phyloP scores from a whole-genome alignment of 257 asterid genomes.

The Capsicum baccatum region DNA sequence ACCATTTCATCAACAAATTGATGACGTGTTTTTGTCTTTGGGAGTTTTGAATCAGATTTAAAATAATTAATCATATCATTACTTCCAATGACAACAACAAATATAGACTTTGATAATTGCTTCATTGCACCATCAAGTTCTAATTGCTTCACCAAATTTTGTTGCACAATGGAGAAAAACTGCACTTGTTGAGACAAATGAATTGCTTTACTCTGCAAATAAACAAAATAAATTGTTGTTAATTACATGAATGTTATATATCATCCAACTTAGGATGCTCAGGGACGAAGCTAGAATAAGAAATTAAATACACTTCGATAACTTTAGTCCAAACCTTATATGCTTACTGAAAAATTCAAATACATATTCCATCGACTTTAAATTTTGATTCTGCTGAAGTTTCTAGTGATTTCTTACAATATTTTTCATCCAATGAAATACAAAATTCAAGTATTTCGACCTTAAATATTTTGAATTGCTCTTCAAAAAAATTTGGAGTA shows the following conservation, averaged over 20 bases:
- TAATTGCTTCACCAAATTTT: slow-evolving; percentile 46
- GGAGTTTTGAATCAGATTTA: slow-evolving; percentile 26
- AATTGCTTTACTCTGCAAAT: slow-evolving; percentile 45
- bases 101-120: slow-evolving; percentile 64
- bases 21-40: slow-evolving; percentile 47
- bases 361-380: not conserved
- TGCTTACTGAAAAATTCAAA: not conserved
- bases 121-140: slow-evolving; percentile 45
- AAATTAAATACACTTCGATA: not conserved
- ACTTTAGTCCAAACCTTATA: not conserved
- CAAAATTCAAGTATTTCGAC: not conserved
- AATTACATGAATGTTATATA: not conserved
- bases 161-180: slow-evolving; percentile 51
- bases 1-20: slow-evolving; percentile 63
- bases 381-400: not conserved
- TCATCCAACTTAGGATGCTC: not conserved
- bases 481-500: not conserved
- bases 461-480: not conserved
- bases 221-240: not conserved
- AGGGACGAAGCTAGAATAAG: too few species aligned
- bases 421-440: not conserved
- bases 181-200: slow-evolving; percentile 55
- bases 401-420: not conserved
- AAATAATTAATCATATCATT: slow-evolving; percentile 69
- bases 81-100: slow-evolving; percentile 73